Base-by-base conservation (phyloP, 768 basidiomycete species). In the Lactarius trivialis region DNA sequence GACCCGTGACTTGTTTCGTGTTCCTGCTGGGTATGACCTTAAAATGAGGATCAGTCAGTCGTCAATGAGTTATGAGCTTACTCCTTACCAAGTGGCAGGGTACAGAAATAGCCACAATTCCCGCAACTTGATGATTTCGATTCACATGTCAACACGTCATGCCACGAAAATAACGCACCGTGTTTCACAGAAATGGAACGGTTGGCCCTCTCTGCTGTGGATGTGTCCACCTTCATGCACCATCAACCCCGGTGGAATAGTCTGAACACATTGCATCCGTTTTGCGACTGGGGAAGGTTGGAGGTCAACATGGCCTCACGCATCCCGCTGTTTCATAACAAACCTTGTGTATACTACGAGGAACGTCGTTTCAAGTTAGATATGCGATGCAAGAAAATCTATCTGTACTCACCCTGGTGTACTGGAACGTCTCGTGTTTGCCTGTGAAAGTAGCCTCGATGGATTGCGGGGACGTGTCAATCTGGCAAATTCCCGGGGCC, bases 1-100 rank as follows among this genome's bases (percentile, higher is more conserved):
- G 82, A 84, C 6, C 85, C 85, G 60, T 86, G 85, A 17, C 76
- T 76, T 0, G 85, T 86, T 49, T 85, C 83, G 41, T 86, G 85
- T 50, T 83, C 81, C 64, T 79, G 76, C 60, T 86, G 83, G 0
- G 81, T 60, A 60, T 86, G 85, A 0, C 81, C 85, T 86, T 53
- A 24, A 45, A 64, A 30, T 19, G 17, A 14, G 32, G 1, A 41
- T 21, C 17, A 5, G 19, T 28, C 45, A 6, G 45, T 21, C 12
- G 21, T 14, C 24, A 24, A 48, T 21, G 11, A n/a, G 30, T 24
- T 4, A 19, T 32, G 30, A 15, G 55, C 0, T 4, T 11, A 15
- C 4, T 5, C 56, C 73, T 39, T 61, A 85, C 84, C 81, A 48
- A 80, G 72, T 1, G 83, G 82, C 3, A 84, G 71, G 0, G 78